Percentiles rank a stretch among this genome's conserved stretches.
phyloP scores from a whole-genome alignment of 805 yeast genomes.

The Pichia occidentalis region DNA sequence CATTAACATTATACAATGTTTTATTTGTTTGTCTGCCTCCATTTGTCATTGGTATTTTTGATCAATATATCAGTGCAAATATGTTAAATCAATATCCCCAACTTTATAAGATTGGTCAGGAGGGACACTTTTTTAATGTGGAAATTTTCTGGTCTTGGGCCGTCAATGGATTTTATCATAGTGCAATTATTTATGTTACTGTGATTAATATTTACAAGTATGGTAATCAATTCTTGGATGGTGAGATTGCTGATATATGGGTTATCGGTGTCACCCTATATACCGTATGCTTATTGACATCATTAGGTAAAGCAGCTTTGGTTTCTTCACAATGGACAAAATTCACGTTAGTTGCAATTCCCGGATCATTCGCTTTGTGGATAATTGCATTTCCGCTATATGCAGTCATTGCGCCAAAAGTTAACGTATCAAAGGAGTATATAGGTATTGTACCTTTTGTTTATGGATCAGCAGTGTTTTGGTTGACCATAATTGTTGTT shows the following conservation, averaged over 20 bases:
- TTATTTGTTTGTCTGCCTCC: constrained; percentile 94
- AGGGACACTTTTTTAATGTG: constrained; percentile 82
- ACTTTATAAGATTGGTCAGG: constrained; percentile 84
- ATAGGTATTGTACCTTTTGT: constrained; percentile 70
- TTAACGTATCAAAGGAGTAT: constrained; percentile 77
- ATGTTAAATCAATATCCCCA: constrained; percentile 89
- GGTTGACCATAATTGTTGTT: constrained; percentile 75
- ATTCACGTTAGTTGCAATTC: constrained; percentile 84
- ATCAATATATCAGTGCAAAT: constrained; percentile 89
- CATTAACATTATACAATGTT: constrained; percentile 91
- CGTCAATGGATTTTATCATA: constrained; percentile 89
- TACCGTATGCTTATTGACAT: constrained; percentile 82
- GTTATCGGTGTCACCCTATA: constrained; percentile 88
- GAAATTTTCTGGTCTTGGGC: constrained; percentile 97
- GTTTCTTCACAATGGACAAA: constrained; percentile 93
- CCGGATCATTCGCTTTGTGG: constrained; percentile 89
- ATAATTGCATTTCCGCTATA: constrained; percentile 80
- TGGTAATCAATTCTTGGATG: constrained; percentile 61
- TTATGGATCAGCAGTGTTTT: constrained; percentile 72
- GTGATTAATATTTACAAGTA: constrained; percentile 59
- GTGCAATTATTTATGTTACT: constrained; percentile 75
- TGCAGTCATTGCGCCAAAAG: constrained; percentile 76
- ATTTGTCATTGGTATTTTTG: constrained; percentile 91
- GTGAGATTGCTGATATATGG: constrained; percentile 83
- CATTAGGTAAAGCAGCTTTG: constrained; percentile 90